Evolutionary conservation across 2,329 filamentous ascomycete genomes (phyloP), one percentile per base, ranked within the genome.

Genomic region (Talaromyces sp.): DNA sequence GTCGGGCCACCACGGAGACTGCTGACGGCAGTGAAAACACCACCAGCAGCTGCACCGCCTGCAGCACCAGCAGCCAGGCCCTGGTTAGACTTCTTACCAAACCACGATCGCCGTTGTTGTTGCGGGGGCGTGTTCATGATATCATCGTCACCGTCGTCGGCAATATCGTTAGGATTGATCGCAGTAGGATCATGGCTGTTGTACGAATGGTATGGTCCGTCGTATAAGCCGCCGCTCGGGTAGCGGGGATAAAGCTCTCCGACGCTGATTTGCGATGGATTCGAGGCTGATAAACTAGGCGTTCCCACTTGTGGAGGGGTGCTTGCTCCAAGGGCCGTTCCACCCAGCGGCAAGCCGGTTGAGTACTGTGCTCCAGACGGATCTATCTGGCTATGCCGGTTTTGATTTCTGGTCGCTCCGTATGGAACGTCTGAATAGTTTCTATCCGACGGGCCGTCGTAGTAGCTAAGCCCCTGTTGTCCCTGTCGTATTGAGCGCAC

Each of bases 141-240:
- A 1, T 90, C 92, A 74, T 96, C 93, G 72, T 97, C 93, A 31
- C 91, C 92, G 73, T 97, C 93, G 75, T 97, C 93, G 25, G 86
- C 86, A 69, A 97, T 93, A 15, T 89, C 88, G 72, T 91, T 87
- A 2, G 93, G 92, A 74, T 97, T 89, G 66, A 95, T 84, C 60
- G 77, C 74, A 60, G 77, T 85, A 1, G 86, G 80, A 45, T 85
- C 85, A 3, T 88, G 63, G 29, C 51, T 36, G 47, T 64, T 63
- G 27, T 61, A 63, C 19, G 65, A 64, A 53, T 31, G 49, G 74
- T 92, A 92, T 0, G 89, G 89, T 58, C 89, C 88, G 70, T 90
- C 88, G 34, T 82, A 69, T 68, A 83, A 73, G 22, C 82, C 77
- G 38, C 76, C 78, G 47, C 72, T 68, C 54, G 70, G 69, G 25